phyloP scores from a whole-genome alignment of 352 stramenopile species.

The Pythium chondricola region DNA sequence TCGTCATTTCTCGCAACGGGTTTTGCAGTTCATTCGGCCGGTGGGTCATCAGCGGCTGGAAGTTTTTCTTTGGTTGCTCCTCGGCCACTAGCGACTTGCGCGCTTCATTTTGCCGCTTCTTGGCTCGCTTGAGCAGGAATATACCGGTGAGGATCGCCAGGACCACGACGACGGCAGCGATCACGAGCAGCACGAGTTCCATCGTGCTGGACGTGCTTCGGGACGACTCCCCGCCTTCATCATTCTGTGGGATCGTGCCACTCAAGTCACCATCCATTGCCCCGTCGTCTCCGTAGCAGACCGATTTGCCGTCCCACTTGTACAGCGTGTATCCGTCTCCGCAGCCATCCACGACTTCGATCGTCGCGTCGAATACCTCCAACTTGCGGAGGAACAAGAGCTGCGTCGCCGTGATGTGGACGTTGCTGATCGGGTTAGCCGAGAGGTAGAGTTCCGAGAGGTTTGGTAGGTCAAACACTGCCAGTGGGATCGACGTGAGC shows the following conservation, averaged over 20 bases:
- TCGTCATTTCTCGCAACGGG: slow-evolving; percentile 18
- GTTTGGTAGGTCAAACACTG: slow-evolving; percentile 61
- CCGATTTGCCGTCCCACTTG: slow-evolving; percentile 39
- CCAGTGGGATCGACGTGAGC: slow-evolving; percentile 50
- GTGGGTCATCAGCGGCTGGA: slow-evolving; percentile 21
- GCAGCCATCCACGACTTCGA: slow-evolving; percentile 35
- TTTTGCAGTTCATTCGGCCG: slow-evolving; percentile 31
- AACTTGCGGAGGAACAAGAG: slow-evolving; percentile 51
- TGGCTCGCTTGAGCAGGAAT: slow-evolving; percentile 50
- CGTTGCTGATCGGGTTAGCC: slow-evolving; percentile 43
- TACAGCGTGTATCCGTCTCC: slow-evolving; percentile 36
- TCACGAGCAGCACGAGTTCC: slow-evolving; percentile 35
- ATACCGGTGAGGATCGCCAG: slow-evolving; percentile 38
- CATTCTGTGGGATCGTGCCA: slow-evolving; percentile 22
- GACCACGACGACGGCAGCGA: slow-evolving; percentile 38
- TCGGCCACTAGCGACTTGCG: slow-evolving; percentile 3
- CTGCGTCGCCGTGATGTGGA: slow-evolving; percentile 44
- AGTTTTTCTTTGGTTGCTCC: slow-evolving; percentile 33
- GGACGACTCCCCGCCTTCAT: slow-evolving; percentile 27
- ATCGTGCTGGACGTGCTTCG: slow-evolving; percentile 22
- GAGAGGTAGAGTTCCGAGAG: slow-evolving; percentile 47
- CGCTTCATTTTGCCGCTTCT: slow-evolving; percentile 34
- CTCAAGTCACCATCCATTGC: slow-evolving; percentile 18
- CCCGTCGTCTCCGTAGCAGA: slow-evolving; percentile 18
- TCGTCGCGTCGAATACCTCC: slow-evolving; percentile 35